Conservation (phyloP, 176 grass and related monocot genomes). For the Oryza nivara region DNA sequence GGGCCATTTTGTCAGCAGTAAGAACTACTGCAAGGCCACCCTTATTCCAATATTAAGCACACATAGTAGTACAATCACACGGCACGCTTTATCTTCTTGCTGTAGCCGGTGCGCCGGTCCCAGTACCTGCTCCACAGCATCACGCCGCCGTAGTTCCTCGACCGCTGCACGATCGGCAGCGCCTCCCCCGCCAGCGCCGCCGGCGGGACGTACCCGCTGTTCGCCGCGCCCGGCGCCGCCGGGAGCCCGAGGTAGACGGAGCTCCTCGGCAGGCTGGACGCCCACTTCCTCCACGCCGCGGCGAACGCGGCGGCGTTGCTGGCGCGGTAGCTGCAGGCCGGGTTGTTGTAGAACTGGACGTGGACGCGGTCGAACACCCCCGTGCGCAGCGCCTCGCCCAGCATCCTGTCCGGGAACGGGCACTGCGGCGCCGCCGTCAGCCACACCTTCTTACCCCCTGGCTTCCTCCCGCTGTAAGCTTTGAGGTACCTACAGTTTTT, state of each 20-base stretch:
- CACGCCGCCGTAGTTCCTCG: slow-evolving; percentile 27
- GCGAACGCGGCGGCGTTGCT: neutral
- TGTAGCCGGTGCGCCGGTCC: neutral
- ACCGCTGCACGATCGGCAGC: slow-evolving; percentile 22
- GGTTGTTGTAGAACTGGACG: slow-evolving; percentile 39
- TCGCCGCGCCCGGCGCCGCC: neutral
- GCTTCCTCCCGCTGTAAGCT: neutral
- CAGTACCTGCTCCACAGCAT: slow-evolving; percentile 34
- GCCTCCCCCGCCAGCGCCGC: slow-evolving; percentile 9
- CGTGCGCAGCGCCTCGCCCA: slow-evolving; percentile 23
- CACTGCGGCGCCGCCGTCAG: slow-evolving; percentile 70
- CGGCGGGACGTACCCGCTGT: neutral
- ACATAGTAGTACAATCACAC: neutral
- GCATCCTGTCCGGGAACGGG: slow-evolving; percentile 65
- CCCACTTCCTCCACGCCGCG: neutral
- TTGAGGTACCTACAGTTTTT: neutral
- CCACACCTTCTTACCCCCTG: slow-evolving; percentile 8
- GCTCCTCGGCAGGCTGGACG: neutral
- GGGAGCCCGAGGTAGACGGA: slow-evolving; percentile 20
- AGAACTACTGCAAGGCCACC: no score
- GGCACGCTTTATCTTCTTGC: slow-evolving; percentile 7
- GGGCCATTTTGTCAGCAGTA: no score
- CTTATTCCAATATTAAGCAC: no score
- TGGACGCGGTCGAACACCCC: slow-evolving; percentile 21
- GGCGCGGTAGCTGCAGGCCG: neutral